Conservation (phyloP, 1,284 basidiomycete genomes). For the Boletellus deceptivus region DNA sequence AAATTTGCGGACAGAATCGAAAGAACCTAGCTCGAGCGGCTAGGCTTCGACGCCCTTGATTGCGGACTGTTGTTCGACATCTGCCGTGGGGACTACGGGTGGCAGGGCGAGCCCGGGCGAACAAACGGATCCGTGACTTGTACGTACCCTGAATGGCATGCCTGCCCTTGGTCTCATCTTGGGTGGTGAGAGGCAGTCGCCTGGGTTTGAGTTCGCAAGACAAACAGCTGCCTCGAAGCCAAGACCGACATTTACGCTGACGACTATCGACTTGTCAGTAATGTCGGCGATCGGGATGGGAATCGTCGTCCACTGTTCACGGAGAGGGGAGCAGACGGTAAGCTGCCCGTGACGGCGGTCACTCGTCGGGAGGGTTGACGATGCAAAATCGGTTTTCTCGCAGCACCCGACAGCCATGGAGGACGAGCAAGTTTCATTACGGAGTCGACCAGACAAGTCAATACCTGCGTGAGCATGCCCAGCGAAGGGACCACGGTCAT, state of each 20-base stretch:
- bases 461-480: no score
- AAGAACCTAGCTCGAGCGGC: conserved; percentile 30
- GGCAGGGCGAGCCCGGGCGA: neutral
- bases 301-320: conserved; percentile 26
- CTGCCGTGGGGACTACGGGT: conserved; percentile 7
- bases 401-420: neutral
- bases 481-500: neutral
- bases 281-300: conserved; percentile 28
- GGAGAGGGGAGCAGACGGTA: conserved; percentile 14
- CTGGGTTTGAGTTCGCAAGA: conserved; percentile 28
- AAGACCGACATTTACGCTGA: conserved; percentile 35
- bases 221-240: conserved; percentile 34
- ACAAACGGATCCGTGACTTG: neutral
- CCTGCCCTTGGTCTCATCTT: conserved; percentile 26
- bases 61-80: conserved; percentile 16
- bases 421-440: neutral
- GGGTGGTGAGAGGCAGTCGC: conserved; percentile 29
- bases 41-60: conserved; percentile 23
- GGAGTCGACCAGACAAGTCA: no score
- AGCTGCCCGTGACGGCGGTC: conserved; percentile 27
- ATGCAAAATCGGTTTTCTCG: conserved; percentile 1
- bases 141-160: conserved; percentile 26
- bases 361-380: neutral
- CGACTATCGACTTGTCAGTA: conserved; percentile 29
- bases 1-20: conserved; percentile 32